A percentile compares a stretch with the other conserved stretches of the same genome.
Evolutionary conservation across 176 grass and related monocot genomes (phyloP).

Genomic region (Pontederia crassipes): DNA sequence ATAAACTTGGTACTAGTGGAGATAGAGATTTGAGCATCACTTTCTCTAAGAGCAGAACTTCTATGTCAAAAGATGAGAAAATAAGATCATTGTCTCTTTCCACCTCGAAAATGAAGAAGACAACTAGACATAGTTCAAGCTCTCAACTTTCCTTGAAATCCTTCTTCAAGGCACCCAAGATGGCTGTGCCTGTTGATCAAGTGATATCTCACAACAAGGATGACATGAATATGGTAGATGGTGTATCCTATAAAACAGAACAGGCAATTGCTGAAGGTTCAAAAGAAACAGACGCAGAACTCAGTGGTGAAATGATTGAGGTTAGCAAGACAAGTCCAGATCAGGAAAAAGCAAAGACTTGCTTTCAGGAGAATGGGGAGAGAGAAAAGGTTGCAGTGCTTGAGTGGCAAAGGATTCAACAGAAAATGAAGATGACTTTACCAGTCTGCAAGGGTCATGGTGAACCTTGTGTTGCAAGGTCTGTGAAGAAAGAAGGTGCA

Average conservation of each 20-base stretch:
- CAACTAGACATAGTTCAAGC: constrained; percentile 30
- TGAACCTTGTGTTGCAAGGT: constrained; percentile 94
- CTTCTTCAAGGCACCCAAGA: constrained; percentile 52
- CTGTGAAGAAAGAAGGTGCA: constrained; percentile 88
- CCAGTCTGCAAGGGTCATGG: constrained; percentile 85
- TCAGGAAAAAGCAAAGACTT: constrained; percentile 19
- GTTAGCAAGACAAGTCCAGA: constrained; percentile 31
- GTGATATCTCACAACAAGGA: constrained; percentile 8
- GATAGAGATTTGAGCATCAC: constrained; percentile 18
- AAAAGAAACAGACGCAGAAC: background rate
- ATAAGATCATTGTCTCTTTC: constrained; percentile 16
- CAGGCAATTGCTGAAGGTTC: background rate
- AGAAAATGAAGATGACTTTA: constrained; percentile 89
- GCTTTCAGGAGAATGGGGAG: constrained; percentile 27
- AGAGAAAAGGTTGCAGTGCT: constrained; percentile 36
- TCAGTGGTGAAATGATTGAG: constrained; percentile 16
- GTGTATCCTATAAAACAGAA: background rate
- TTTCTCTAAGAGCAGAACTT: background rate
- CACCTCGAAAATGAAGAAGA: constrained; percentile 46
- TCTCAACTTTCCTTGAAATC: constrained; percentile 91
- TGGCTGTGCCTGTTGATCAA: constrained; percentile 13
- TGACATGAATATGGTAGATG: background rate
- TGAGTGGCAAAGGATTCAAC: constrained; percentile 83
- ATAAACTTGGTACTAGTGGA: constrained; percentile 22
- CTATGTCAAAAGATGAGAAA: constrained; percentile 17